These are phyloP conservation scores for Aspergillus viridinutans DNA, from an alignment of 2,329 filamentous ascomycete genomes.

Conservation along the genomic window DNA sequence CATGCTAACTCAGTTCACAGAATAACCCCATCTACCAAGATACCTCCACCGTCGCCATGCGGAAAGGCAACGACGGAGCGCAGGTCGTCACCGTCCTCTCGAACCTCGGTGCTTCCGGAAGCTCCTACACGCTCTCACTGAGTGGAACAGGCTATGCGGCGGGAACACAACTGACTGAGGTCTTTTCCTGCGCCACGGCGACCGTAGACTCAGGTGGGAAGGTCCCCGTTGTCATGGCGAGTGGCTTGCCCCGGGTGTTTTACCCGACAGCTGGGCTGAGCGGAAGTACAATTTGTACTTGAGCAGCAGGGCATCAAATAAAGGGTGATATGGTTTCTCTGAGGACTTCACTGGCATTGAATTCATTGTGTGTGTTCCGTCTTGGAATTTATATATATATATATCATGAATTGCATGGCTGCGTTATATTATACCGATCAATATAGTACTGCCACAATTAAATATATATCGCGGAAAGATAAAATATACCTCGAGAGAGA, in stretches of 20 bases:
- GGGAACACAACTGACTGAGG: slow-evolving; percentile 23
- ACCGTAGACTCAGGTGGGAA: slow-evolving; percentile 43
- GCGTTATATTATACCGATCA: not conserved
- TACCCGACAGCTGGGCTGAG: slow-evolving; percentile 15
- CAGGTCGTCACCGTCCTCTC: slow-evolving; percentile 42
- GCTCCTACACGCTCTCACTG: slow-evolving; percentile 23
- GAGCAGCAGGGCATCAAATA: not conserved
- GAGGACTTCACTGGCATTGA: no score
- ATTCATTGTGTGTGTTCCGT: no score
- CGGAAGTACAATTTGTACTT: slow-evolving; percentile 10
- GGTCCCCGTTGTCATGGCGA: slow-evolving; percentile 41
- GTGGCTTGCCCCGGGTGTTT: slow-evolving; percentile 42
- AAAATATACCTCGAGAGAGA: not conserved
- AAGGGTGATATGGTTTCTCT: not conserved
- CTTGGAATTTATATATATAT: no score
- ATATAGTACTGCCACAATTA: not conserved
- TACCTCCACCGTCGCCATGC: slow-evolving; percentile 41
- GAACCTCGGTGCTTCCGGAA: slow-evolving; percentile 33
- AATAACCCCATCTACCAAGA: slow-evolving; percentile 44
- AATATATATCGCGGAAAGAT: not conserved
- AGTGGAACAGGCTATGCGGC: slow-evolving; percentile 21
- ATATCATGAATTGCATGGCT: not conserved
- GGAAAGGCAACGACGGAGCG: slow-evolving; percentile 39
- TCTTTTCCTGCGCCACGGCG: slow-evolving; percentile 38
- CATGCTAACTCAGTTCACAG: slow-evolving; percentile 9